A percentile compares a stretch with the other conserved stretches of the same genome.
Conservation (phyloP, 768 basidiomycete species). For the Amanita pallidorosea region DNA sequence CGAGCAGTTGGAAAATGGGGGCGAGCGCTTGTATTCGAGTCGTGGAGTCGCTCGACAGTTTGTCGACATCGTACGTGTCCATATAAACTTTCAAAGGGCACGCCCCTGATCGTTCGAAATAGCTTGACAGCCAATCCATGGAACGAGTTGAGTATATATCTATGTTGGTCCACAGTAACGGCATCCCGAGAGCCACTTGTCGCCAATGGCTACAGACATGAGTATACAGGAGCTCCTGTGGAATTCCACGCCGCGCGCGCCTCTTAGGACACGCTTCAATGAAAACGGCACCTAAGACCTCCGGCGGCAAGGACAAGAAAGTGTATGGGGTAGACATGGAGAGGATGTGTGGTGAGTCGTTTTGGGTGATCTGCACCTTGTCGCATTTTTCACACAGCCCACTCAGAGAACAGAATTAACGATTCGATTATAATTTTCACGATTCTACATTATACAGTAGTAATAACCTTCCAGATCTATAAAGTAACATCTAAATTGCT, state of each 20-base stretch:
- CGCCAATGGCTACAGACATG: conserved; percentile 35
- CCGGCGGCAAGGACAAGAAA: conserved; percentile 15
- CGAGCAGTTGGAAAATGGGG: not conserved
- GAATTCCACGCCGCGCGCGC: conserved; percentile 14
- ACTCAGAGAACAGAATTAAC: too few relatives aligned
- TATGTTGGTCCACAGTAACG: conserved; percentile 29
- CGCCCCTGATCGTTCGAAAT: conserved; percentile 19
- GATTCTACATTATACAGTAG: too few relatives aligned
- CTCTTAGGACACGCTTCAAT: conserved; percentile 12
- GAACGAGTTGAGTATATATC: conserved; percentile 18
- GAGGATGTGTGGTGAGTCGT: not conserved
- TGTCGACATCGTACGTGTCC: conserved; percentile 19
- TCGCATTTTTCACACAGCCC: too few relatives aligned
- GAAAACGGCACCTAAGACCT: conserved; percentile 21
- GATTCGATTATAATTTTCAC: too few relatives aligned
- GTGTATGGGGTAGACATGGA: conserved; percentile 5
- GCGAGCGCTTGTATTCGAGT: too few relatives aligned
- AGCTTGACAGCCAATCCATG: conserved; percentile 13
- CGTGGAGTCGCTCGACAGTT: conserved; percentile 5
- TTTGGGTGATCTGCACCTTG: too few relatives aligned
- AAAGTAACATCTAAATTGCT: too few relatives aligned
- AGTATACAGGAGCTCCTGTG: conserved; percentile 26
- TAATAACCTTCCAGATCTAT: too few relatives aligned
- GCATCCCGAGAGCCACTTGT: conserved; percentile 21
- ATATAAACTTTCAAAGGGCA: conserved; percentile 19